Base-by-base conservation (phyloP, 108 stramenopile genomes). In the Cylindrotheca fusiformis region DNA sequence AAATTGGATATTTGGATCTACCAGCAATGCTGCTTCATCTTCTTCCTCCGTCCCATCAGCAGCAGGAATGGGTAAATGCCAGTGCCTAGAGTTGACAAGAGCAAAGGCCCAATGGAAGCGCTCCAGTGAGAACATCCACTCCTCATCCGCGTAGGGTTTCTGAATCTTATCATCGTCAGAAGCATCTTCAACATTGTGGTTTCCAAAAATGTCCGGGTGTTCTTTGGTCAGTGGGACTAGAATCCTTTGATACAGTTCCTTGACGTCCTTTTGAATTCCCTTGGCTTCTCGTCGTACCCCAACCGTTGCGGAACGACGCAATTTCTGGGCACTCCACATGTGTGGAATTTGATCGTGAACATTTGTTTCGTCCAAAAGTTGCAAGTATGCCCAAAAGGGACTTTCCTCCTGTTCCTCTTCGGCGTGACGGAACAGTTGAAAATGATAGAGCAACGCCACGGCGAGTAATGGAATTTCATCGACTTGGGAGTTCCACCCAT, bases 71-170 rank as follows among this genome's bases (percentile, higher is more conserved):
- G 79, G 84, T 23, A 93, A 62, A 61, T 86, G 79, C 82, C 88
- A 88, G 71, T 90, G 91, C 48, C 91, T 55, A n/a, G 91, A 86
- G 59, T 87, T 90, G 21, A 93, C 81, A 66, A 93, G 60, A 8
- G 91, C 86, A 78, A 90, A 93, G 8, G 91, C 91, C 91, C 91
- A 90, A 51, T 82, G 79, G 58, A 93, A 93, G 2, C 76, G 77
- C 45, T 78, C 63, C 45, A 75, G 83, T 0, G 91, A 92, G 60
- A 82, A 89, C 44, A 67, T 59, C 85, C 82, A 87, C 25, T 72
- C 72, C 21, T 76, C 80, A 3, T 25, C 46, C 26, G 8, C n/a
- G 22, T 31, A 20, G 18, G n/a, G 36, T 0, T 64, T 69, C 21
- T 60, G 41, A 25, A 19, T 23, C 17, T 58, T 29, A 44, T 24